Percentiles rank a stretch among this genome's conserved stretches.
Conservation (phyloP, 176 grass and related monocot species). For the Elymus sibiricus region DNA sequence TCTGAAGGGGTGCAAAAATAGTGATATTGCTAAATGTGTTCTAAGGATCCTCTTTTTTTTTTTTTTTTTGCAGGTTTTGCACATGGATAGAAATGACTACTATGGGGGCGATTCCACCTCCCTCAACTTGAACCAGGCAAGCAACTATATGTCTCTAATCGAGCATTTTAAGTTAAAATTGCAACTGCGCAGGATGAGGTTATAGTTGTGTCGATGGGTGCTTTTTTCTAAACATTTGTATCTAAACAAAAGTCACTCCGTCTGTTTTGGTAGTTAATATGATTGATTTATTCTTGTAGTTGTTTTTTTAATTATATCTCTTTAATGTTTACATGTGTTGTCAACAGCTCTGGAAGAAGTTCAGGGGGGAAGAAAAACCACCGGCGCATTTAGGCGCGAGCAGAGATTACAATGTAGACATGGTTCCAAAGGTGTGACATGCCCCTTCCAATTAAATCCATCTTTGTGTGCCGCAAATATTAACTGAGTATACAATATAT, state of each 20-base stretch:
- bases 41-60: not conserved
- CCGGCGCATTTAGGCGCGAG: constrained; percentile 57
- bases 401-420: constrained; percentile 86
- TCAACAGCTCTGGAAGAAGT: constrained; percentile 72
- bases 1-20: not conserved
- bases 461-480: not conserved
- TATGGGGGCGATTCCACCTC: constrained; percentile 87
- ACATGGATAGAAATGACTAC: constrained; percentile 92
- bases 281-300: not conserved
- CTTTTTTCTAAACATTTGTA: not conserved
- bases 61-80: constrained; percentile 53
- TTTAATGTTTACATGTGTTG: constrained; percentile 8
- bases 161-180: not conserved
- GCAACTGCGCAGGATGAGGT: not conserved
- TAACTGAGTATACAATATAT: not conserved
- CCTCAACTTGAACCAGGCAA: constrained; percentile 76
- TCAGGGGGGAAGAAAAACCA: constrained; percentile 72
- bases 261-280: not conserved
- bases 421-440: constrained; percentile 72
- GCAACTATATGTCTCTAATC: not conserved
- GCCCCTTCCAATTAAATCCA: not conserved
- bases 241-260: not conserved
- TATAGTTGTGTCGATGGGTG: not conserved
- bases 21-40: not conserved
- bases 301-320: not conserved